Evolutionary conservation across 768 basidiomycete genomes (phyloP).

Genomic region (Pleurotus citrinopileatus): DNA sequence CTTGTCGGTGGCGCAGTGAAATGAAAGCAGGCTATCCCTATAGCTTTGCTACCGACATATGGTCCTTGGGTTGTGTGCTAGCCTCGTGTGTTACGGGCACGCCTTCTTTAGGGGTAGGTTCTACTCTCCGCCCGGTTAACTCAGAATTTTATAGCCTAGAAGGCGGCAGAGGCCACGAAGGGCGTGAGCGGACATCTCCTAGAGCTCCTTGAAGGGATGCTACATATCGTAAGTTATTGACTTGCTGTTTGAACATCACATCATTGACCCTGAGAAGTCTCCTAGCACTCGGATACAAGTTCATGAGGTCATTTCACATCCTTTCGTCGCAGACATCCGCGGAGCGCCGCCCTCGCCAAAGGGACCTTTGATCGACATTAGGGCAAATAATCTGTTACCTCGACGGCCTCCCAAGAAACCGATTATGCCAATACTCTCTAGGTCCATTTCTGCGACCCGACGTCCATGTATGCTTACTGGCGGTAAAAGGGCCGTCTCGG

Average conservation of each 20-base stretch:
- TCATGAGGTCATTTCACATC: slow-evolving; percentile 23
- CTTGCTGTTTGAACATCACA: slow-evolving; percentile 11
- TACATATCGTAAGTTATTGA: slow-evolving; percentile 23
- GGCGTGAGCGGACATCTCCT: slow-evolving; percentile 4
- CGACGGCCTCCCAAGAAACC: neutral
- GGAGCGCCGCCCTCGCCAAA: slow-evolving; percentile 8
- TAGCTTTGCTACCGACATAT: slow-evolving; percentile 38
- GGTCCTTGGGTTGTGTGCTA: slow-evolving; percentile 45
- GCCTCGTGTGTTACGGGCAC: slow-evolving; percentile 32
- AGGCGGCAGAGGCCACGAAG: neutral
- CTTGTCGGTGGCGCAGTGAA: slow-evolving; percentile 31
- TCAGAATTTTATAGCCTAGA: neutral
- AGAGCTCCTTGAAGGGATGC: slow-evolving; percentile 24
- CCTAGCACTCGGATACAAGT: slow-evolving; percentile 24
- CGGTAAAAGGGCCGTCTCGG: neutral
- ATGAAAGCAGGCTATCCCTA: slow-evolving; percentile 28
- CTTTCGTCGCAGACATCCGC: slow-evolving; percentile 26
- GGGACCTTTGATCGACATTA: neutral
- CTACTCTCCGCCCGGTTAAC: neutral
- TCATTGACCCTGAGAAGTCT: slow-evolving; percentile 19
- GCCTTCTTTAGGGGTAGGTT: slow-evolving; percentile 30
- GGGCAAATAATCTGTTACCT: neutral
- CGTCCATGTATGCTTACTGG: neutral
- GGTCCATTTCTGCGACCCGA: neutral
- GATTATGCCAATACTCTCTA: slow-evolving; percentile 4